Evolutionary conservation across 2,329 filamentous ascomycete genomes (phyloP).

Genomic region (Calycina herbarum): DNA sequence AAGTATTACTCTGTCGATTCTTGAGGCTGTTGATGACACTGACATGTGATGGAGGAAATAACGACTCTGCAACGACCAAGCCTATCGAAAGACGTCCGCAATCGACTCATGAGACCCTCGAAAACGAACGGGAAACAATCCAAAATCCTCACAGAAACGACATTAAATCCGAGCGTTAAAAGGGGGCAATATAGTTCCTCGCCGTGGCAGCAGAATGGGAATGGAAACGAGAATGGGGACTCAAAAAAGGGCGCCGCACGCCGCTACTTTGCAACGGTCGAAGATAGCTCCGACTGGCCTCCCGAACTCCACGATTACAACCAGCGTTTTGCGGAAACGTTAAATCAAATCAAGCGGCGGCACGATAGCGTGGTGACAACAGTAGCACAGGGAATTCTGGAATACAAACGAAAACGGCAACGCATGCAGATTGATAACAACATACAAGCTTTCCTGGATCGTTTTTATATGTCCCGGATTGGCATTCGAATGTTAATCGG

Average conservation of each 20-base stretch:
- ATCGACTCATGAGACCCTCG: constrained; percentile 71
- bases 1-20: constrained; percentile 56
- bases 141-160: constrained; percentile 76
- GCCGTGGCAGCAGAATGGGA: constrained; percentile 42
- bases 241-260: constrained; percentile 56
- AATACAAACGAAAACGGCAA: constrained; percentile 96
- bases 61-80: constrained; percentile 79
- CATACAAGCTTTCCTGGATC: constrained; percentile 95
- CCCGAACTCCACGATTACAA: constrained; percentile 95
- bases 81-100: constrained; percentile 72
- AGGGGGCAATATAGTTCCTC: constrained; percentile 76
- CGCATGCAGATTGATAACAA: constrained; percentile 98
- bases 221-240: constrained; percentile 49
- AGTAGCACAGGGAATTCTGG: constrained; percentile 94
- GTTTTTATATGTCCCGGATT: constrained; percentile 99
- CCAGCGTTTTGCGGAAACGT: constrained; percentile 79
- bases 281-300: constrained; percentile 87
- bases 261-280: constrained; percentile 89
- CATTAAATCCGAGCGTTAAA: constrained; percentile 84
- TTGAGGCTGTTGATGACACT: constrained; percentile 17
- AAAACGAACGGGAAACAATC: constrained; percentile 55
- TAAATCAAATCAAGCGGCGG: constrained; percentile 91
- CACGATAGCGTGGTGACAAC: constrained; percentile 98
- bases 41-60: constrained; percentile 69
- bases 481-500: constrained; percentile 99